Percentiles rank a stretch among this genome's conserved stretches.
These are phyloP conservation scores for Penicillium brevicompactum DNA, from an alignment of 2,329 filamentous ascomycete genomes.

Conservation along the genomic window DNA sequence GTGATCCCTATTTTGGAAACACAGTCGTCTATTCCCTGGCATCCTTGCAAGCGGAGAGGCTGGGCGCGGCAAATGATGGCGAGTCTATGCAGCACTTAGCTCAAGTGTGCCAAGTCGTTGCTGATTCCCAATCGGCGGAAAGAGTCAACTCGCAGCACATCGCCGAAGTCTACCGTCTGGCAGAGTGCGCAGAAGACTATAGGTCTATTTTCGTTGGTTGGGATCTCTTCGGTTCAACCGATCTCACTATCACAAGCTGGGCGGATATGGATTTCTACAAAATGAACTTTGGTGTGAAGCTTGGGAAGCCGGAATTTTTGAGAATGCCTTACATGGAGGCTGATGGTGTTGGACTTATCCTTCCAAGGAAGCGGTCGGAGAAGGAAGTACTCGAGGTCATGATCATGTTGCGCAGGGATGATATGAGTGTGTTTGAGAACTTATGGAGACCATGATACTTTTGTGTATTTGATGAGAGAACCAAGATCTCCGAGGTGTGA, in stretches of 20 bases:
- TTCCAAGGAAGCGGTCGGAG: not conserved
- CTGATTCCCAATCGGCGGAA: constrained; percentile 1
- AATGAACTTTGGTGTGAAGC: constrained; percentile 7
- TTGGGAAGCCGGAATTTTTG: constrained; percentile 7
- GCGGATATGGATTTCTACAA: constrained; percentile 10
- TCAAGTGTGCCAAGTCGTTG: not conserved
- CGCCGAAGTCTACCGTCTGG: constrained; percentile 7
- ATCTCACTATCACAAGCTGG: constrained; percentile 17
- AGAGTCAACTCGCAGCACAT: not conserved
- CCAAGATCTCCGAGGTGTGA: no score
- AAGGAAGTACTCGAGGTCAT: not conserved
- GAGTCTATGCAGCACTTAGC: not conserved
- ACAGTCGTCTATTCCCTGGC: not conserved
- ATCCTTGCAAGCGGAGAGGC: not conserved
- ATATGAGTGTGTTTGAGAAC: not conserved
- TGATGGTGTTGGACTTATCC: constrained; percentile 8
- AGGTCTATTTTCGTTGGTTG: constrained; percentile 9
- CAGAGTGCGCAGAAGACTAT: not conserved
- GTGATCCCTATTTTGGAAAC: not conserved
- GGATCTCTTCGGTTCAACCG: constrained; percentile 15
- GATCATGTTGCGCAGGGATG: not conserved
- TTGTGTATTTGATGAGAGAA: not conserved
- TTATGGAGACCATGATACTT: not conserved
- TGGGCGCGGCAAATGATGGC: not conserved
- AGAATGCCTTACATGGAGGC: constrained; percentile 13